Evolutionary conservation across 805 yeast species (phyloP), one percentile per base, ranked within the genome.

Genomic region (Pichia thaimueangensis): DNA sequence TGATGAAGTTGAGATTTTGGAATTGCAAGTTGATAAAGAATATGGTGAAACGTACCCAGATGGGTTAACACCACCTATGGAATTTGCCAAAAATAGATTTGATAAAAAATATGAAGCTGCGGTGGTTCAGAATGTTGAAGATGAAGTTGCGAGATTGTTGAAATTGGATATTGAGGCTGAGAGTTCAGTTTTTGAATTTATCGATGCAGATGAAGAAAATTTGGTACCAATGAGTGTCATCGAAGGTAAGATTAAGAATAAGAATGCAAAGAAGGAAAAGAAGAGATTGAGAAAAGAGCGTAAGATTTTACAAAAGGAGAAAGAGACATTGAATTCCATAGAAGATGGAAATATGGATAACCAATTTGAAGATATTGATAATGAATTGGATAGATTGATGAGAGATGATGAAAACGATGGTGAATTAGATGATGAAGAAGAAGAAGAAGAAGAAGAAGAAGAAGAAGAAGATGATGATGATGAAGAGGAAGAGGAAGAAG

Each of bases 21-120:
- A 67, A 59, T 23, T 74, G 13, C 51, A 53, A 15, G 52, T 75
- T 53, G 62, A 70, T 50, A 59, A 70, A 49, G 69, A 71, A 53
- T 50, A 51, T 31, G 52, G 78, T 59, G 55, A 64, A 41, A 65
- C 56, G 38, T 76, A 70, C 52, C 78, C 75, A n/a, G 86, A 85
- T 60, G 98, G 98, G 7, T 59, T 93, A 16, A 77, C 93, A 0
- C 81, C 86, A 6, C 96, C 97, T 1, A 69, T 85, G 64, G 74
- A 76, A 53, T 79, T 82, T 50, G 83, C 82, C 3, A 74, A 82
- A 47, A 67, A 87, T 34, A 71, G 93, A 47, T 81, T 85, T 56
- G 79, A 86, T 38, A 75, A 82, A 41, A 78, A 82, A 45, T 73
- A 85, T 48, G 78, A 81, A 42, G 80, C 79, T 40, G 69, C 80